Conservation (phyloP, 805 yeast species). For the Starmerella bombicola region DNA sequence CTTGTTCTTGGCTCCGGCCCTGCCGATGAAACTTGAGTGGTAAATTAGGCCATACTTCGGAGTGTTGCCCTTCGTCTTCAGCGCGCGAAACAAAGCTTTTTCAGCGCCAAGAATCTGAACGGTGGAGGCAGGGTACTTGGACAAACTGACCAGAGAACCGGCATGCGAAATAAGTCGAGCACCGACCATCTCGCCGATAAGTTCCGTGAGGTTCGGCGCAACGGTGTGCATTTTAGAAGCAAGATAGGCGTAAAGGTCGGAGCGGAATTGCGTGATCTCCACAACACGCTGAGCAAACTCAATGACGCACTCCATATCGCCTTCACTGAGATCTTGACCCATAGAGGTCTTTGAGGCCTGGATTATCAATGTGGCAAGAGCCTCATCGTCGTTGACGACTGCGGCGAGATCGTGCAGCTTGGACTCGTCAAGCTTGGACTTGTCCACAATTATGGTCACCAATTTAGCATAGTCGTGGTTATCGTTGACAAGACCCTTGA, state of each 20-base stretch:
- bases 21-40: slow-evolving; percentile 89
- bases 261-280: slow-evolving; percentile 81
- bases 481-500: slow-evolving; percentile 82
- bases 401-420: slow-evolving; percentile 80
- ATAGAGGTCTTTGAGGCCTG: slow-evolving; percentile 93
- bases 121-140: slow-evolving; percentile 98
- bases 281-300: slow-evolving; percentile 91
- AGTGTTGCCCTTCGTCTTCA: slow-evolving; percentile 92
- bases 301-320: slow-evolving; percentile 82
- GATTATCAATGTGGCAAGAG: slow-evolving; percentile 76
- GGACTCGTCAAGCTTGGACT: slow-evolving; percentile 47
- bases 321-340: slow-evolving; percentile 97
- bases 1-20: slow-evolving; percentile 91
- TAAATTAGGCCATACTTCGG: slow-evolving; percentile 93
- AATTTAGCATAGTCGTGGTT: slow-evolving; percentile 77
- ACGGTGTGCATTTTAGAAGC: slow-evolving; percentile 94
- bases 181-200: slow-evolving; percentile 98
- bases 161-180: slow-evolving; percentile 97
- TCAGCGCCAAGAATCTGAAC: slow-evolving; percentile 97
- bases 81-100: slow-evolving; percentile 90
- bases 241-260: slow-evolving; percentile 68
- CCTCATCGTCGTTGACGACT: slow-evolving; percentile 81
- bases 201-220: slow-evolving; percentile 92
- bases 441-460: slow-evolving; percentile 73
- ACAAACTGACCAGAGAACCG: slow-evolving; percentile 89